Base-by-base conservation (phyloP, 2,329 filamentous ascomycete species). In the Phialemoniopsis sp. region DNA sequence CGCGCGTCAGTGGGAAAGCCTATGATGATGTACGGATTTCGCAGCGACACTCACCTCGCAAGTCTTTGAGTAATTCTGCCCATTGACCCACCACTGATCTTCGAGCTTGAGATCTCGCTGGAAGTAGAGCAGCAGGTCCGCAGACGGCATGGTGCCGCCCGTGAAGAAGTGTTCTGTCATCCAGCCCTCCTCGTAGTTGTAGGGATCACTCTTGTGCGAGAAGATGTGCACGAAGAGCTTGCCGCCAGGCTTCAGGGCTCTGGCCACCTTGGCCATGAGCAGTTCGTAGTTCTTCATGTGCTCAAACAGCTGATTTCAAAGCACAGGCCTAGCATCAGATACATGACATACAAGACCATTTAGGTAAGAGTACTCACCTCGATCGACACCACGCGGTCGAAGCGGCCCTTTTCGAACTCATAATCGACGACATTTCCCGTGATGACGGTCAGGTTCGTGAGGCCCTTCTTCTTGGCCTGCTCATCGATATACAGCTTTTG, bases 251-350 rank as follows among this genome's bases (percentile, higher is more conserved):
- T 76, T 80, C 39, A 87, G 63, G 3, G 80, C 70, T 21, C 70
- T 65, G 4, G 69, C 54, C 13, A 86, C 62, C 57, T 87, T 87
- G 32, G 72, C 70, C 63, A 87, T 75, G 17, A 87, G 70, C 12
- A 78, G 63, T 45, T 82, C 73, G 58, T 87, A 86, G 58, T 87
- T 87, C 57, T 87, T 87, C 82, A 87, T 86, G 58, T 87, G 83
- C 56, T 87, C 82, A 52, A 87, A 86, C 12, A 87, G 68, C 70
- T 85, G 21, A 26, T 26, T 26, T 26, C 21, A 26, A 6, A 26
- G 21, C n/a, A n/a, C n/a, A n/a, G n/a, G n/a, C n/a, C n/a, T n/a
- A n/a, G n/a, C n/a, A n/a, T n/a, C n/a, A n/a, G n/a, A n/a, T n/a
- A 26, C 6, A 26, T 26, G 21, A 26, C 21, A 26, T 8, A 31